Evolutionary conservation across 2,329 filamentous ascomycete species (phyloP).

Genomic region (Xylaria sp.): DNA sequence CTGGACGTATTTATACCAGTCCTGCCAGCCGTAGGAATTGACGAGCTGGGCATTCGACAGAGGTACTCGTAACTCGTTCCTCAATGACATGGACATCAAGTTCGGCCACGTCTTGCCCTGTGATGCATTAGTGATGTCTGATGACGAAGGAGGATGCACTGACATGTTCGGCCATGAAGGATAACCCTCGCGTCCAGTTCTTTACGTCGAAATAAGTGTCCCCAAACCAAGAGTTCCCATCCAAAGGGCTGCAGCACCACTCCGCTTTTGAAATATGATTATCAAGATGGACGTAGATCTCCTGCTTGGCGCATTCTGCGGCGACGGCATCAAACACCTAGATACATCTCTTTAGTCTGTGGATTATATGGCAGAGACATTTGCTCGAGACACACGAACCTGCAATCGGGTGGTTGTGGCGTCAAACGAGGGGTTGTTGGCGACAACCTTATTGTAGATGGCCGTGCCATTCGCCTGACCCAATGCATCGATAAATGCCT

Average conservation of each 20-base stretch:
- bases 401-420: slow-evolving; percentile 63
- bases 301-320: slow-evolving; percentile 63
- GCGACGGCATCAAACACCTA: slow-evolving; percentile 70
- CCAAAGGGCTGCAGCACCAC: slow-evolving; percentile 66
- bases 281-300: slow-evolving; percentile 69
- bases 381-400: slow-evolving; percentile 44
- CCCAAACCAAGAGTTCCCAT: slow-evolving; percentile 71
- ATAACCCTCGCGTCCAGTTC: slow-evolving; percentile 69
- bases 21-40: slow-evolving; percentile 63
- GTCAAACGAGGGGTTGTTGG: slow-evolving; percentile 67
- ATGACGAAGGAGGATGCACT: slow-evolving; percentile 20
- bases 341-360: slow-evolving; percentile 12
- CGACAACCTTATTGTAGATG: slow-evolving; percentile 61
- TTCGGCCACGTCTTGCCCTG: slow-evolving; percentile 58
- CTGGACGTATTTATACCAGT: slow-evolving; percentile 62
- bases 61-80: slow-evolving; percentile 63
- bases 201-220: slow-evolving; percentile 66
- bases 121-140: slow-evolving; percentile 18
- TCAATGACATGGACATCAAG: slow-evolving; percentile 61
- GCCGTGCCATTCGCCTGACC: slow-evolving; percentile 62
- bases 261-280: slow-evolving; percentile 68
- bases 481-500: slow-evolving; percentile 57
- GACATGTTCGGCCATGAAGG: slow-evolving; percentile 67
- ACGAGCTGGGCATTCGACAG: slow-evolving; percentile 47
- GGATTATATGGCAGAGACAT: not conserved